Evolutionary conservation across 768 basidiomycete species (phyloP), one percentile per base, ranked within the genome.

Genomic region (Chalciporus chontae): DNA sequence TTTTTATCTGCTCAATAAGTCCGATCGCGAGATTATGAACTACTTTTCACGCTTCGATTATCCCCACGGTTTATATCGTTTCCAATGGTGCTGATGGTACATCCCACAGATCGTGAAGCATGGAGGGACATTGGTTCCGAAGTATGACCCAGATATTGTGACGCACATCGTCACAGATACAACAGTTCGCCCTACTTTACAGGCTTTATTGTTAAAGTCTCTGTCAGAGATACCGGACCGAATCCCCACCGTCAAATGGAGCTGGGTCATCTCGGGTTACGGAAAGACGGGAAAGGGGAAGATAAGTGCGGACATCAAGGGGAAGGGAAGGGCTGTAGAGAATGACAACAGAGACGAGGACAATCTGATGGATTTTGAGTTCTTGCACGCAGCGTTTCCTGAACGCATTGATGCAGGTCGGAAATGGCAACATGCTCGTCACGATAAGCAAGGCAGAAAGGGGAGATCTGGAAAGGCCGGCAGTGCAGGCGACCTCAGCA

Each of bases 101-200:
- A 26, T 41, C 31, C 5, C 9, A 24, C 54, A 90, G 88, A 78
- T 91, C 36, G 71, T 82, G 38, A 72, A 71, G 51, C 69, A 79
- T 53, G 89, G 89, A 10, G 89, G 79, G 39, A 78, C 73, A 18
- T 69, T 90, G 21, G 66, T 79, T 34, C 75, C 85, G 3, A 69
- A 58, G 31, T 90, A 78, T 57, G 81, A 90, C 53, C 69, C 79
- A 3, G 53, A 59, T 5, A 53, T 63, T 8, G 78, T 85, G 24
- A 88, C 88, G 4, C 85, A 89, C 57, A 83, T 91, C 45, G 73
- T 90, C 27, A 80, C 81, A 7, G 81, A 80, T 44, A 57, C 59
- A 2, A 54, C 52, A 17, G 41, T 58, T 50, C 59, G 54, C 23
- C 48, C 53, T 5, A 66, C 73, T 3, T 47, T 71, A n/a, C 54